These are phyloP conservation scores for Penicillium cinerascens DNA, from an alignment of 495 filamentous ascomycete species.

Conservation along the genomic window DNA sequence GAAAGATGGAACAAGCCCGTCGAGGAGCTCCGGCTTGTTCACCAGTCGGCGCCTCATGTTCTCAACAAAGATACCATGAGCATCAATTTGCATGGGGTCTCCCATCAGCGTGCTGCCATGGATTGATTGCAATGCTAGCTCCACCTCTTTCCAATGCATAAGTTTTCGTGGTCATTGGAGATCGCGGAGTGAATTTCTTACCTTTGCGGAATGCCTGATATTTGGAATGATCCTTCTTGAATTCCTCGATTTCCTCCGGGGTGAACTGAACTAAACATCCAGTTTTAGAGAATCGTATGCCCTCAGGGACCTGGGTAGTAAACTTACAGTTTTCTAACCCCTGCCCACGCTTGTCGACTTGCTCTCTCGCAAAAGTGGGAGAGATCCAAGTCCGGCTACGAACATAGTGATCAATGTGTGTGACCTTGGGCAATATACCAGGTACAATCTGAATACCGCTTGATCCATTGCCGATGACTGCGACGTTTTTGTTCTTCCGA, in stretches of 20 bases:
- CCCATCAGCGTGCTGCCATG: constrained; percentile 38
- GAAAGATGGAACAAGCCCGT: constrained; percentile 39
- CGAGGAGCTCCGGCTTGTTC: constrained; percentile 33
- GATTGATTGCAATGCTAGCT: constrained; percentile 46
- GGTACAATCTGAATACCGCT: constrained; percentile 59
- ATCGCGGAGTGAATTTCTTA: constrained; percentile 3
- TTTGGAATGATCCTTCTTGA: constrained; percentile 38
- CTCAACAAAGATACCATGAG: constrained; percentile 31
- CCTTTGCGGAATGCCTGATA: constrained; percentile 45
- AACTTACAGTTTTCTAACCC: constrained; percentile 35
- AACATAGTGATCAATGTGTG: constrained; percentile 44
- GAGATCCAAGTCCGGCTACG: constrained; percentile 43
- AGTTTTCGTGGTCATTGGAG: neutral
- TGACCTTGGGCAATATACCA: constrained; percentile 51
- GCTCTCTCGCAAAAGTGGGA: constrained; percentile 33
- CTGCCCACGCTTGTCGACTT: constrained; percentile 28
- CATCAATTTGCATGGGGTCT: constrained; percentile 35
- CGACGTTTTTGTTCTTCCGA: constrained; percentile 45
- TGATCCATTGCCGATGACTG: constrained; percentile 52
- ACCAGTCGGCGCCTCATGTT: constrained; percentile 42
- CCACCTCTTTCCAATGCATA: constrained; percentile 31
- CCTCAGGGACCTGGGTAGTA: neutral
- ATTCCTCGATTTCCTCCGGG: constrained; percentile 42
- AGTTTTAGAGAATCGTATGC: constrained; percentile 1
- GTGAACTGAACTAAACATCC: constrained; percentile 31